phyloP scores from a whole-genome alignment of 2,329 filamentous ascomycete genomes.

The Cordyceps javanica region DNA sequence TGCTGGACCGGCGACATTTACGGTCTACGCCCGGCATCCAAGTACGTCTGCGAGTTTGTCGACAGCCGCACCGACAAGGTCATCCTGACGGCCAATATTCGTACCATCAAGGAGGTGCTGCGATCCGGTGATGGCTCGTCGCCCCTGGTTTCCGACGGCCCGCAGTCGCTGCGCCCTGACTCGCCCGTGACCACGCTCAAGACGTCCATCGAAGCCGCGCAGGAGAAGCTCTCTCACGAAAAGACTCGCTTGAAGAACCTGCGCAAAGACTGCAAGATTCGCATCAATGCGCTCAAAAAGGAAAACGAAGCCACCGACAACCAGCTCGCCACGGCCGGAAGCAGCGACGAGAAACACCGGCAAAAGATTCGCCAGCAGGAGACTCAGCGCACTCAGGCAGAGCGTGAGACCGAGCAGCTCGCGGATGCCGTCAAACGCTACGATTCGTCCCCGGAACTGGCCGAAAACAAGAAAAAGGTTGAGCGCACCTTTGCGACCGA shows the following conservation, averaged over 20 bases:
- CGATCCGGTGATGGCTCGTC: conserved; percentile 26
- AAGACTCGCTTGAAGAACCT: conserved; percentile 62
- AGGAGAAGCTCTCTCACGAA: conserved; percentile 64
- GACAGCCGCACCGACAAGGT: conserved; percentile 59
- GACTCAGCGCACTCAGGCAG: conserved; percentile 63
- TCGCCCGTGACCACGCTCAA: conserved; percentile 72
- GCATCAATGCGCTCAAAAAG: conserved; percentile 60
- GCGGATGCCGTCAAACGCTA: conserved; percentile 55
- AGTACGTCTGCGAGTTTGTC: conserved; percentile 74
- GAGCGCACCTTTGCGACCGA: conserved; percentile 49
- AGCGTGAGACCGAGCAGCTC: conserved; percentile 49
- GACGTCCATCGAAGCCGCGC: conserved; percentile 67
- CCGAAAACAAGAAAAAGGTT: conserved; percentile 48
- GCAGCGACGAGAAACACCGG: conserved; percentile 68
- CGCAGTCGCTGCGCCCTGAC: conserved; percentile 62
- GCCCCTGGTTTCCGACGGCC: conserved; percentile 34
- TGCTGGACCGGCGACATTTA: conserved; percentile 69
- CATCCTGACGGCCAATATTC: conserved; percentile 65
- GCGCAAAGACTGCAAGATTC: conserved; percentile 69
- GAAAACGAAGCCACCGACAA: conserved; percentile 66
- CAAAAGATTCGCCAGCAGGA: conserved; percentile 71
- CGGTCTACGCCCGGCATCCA: conserved; percentile 63
- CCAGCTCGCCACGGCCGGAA: conserved; percentile 62
- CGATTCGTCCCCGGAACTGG: conserved; percentile 58
- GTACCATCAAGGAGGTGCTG: conserved; percentile 49